Percentiles rank a stretch among this genome's conserved stretches.
phyloP scores from a whole-genome alignment of 2,329 filamentous ascomycete species.

The Nannizzia gypsea region DNA sequence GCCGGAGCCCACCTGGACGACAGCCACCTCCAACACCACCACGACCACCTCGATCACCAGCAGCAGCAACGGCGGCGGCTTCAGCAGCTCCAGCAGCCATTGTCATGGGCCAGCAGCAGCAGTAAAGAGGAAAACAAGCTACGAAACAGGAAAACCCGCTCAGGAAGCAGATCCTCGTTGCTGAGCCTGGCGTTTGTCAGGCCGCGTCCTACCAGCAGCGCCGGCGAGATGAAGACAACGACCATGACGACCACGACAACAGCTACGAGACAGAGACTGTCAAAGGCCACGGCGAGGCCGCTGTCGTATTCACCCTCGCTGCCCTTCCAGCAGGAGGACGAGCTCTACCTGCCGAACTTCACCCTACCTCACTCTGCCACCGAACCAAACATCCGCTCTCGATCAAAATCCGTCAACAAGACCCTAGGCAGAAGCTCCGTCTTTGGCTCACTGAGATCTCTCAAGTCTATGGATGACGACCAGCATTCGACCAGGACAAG shows the following conservation, averaged over 20 bases:
- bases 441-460: constrained; percentile 47
- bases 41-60: neutral
- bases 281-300: neutral
- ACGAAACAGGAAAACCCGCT: neutral
- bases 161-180: neutral
- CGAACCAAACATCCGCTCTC: constrained; percentile 6
- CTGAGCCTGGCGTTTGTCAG: neutral
- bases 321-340: neutral
- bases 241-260: neutral
- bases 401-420: constrained; percentile 30
- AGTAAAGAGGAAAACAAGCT: neutral
- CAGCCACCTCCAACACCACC: neutral
- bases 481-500: constrained; percentile 35
- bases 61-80: neutral
- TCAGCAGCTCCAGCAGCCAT: neutral
- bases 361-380: constrained; percentile 12
- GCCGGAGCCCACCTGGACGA: neutral
- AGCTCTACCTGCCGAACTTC: neutral
- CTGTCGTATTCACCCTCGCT: neutral
- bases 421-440: constrained; percentile 39
- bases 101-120: neutral
- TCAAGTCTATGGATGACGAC: constrained; percentile 42
- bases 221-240: neutral
- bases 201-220: neutral
- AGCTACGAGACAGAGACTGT: too few relatives aligned